Evolutionary conservation across 768 basidiomycete genomes (phyloP).

Genomic region (Rubroboletus satanas): DNA sequence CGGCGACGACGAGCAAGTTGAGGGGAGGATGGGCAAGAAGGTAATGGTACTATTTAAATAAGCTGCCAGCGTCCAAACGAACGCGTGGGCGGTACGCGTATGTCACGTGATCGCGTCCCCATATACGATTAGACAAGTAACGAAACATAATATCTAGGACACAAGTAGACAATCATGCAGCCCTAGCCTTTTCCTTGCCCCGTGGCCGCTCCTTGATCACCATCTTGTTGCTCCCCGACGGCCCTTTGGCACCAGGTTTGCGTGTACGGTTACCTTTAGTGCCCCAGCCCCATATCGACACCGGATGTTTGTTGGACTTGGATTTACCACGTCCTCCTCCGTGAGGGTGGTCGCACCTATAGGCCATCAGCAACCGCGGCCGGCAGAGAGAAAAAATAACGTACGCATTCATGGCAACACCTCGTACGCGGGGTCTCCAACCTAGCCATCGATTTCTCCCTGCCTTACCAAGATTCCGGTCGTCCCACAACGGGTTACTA

Average conservation of each 20-base stretch:
- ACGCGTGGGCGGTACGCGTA: constrained; percentile 23
- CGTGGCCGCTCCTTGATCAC: constrained; percentile 83
- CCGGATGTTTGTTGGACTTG: constrained; percentile 93
- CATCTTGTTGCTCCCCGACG: constrained; percentile 66
- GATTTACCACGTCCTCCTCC: constrained; percentile 98
- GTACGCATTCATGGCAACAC: constrained; percentile 96
- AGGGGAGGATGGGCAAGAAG: not conserved
- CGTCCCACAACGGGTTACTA: constrained; percentile 88
- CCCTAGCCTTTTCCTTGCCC: constrained; percentile 48
- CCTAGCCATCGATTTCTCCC: constrained; percentile 88
- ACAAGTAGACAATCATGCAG: not conserved
- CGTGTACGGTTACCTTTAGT: constrained; percentile 92
- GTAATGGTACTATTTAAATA: constrained; percentile 21
- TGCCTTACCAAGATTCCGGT: constrained; percentile 83
- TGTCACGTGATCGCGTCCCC: constrained; percentile 29
- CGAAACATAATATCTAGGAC: not conserved
- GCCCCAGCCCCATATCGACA: constrained; percentile 89
- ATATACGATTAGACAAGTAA: constrained; percentile 8
- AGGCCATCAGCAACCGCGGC: not conserved
- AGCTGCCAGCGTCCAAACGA: constrained; percentile 24
- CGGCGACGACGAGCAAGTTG: constrained; percentile 3
- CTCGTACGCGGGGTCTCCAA: constrained; percentile 77
- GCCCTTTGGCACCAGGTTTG: constrained; percentile 82
- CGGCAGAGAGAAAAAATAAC: constrained; percentile 22
- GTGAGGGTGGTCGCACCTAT: constrained; percentile 86